Evolutionary conservation across 495 filamentous ascomycete genomes (phyloP).

Genomic region (Cudoniella acicularis): DNA sequence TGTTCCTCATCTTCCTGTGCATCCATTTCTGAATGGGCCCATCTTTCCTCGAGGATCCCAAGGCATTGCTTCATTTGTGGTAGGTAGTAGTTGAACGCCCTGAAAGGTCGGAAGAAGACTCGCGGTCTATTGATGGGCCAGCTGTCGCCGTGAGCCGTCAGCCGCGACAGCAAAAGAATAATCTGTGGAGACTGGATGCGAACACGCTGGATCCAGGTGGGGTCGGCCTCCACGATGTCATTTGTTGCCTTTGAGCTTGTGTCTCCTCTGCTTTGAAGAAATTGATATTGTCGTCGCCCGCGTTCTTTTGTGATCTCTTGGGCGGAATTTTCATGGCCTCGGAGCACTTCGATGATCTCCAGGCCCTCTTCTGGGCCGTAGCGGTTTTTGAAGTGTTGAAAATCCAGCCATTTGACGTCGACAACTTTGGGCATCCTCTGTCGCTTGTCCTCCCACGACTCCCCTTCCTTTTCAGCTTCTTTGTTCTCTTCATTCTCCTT

Average conservation of each 20-base stretch:
- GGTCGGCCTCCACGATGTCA: neutral
- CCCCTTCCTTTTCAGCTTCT: neutral
- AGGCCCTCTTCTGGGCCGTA: slow-evolving; percentile 11
- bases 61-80: slow-evolving; percentile 34
- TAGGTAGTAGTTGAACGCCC: slow-evolving; percentile 35
- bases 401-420: slow-evolving; percentile 6
- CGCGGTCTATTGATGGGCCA: slow-evolving; percentile 28
- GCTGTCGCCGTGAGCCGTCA: slow-evolving; percentile 22
- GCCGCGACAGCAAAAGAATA: slow-evolving; percentile 8
- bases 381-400: slow-evolving; percentile 35
- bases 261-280: slow-evolving; percentile 7
- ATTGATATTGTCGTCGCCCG: neutral
- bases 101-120: slow-evolving; percentile 37
- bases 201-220: slow-evolving; percentile 32
- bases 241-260: neutral
- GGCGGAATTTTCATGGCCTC: neutral
- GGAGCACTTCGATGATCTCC: slow-evolving; percentile 23
- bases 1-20: slow-evolving; percentile 22
- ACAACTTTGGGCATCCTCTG: neutral
- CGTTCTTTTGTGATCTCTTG: too few species aligned
- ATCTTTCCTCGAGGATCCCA: slow-evolving; percentile 33
- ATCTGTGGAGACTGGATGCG: slow-evolving; percentile 37
- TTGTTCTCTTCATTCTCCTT: neutral
- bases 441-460: too few species aligned
- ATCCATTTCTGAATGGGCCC: slow-evolving; percentile 19